Evolutionary conservation across 306 rosid genomes (phyloP), one percentile per base, ranked within the genome.

Genomic region (Cucurbita argyrosperma): DNA sequence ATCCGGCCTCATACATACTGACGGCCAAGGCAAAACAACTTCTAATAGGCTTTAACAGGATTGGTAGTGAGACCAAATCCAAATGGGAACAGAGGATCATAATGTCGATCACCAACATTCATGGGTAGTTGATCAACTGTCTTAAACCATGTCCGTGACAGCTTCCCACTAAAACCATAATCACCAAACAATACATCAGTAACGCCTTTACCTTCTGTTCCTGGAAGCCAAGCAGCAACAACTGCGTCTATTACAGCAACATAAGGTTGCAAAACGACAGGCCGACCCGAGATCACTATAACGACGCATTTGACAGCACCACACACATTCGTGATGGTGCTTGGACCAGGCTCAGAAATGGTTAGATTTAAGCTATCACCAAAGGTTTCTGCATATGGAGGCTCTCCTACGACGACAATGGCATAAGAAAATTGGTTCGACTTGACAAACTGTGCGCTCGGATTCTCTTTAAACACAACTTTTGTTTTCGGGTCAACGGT

Each of bases 141-240:
- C 66, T 80, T 83, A 71, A 83, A 83, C 86, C 84, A 74, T 8
- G 86, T 83, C 10, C 73, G 71, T 26, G 83, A 30, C 40, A 80
- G 80, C 76, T 83, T 83, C 1, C 82, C 84, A 2, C 62, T 77
- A 76, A 83, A 80, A 5, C 84, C 82, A 70, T 69, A 74, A 35
- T 83, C 83, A 9, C 86, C 84, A 52, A 80, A 83, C 13, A 80
- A 58, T 39, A 77, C 82, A 54, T 83, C 86, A 43, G 78, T 76
- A 21, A 83, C 60, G 16, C 86, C 86, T 60, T 83, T 81, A 21
- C 84, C 86, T 74, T 83, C 78, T 2, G 76, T 77, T 58, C 82
- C 80, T 2, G 86, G 86, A 55, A 80, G 86, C 86, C 83, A 80
- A 2, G 86, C 84, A 14, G 86, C 84, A 55, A 83, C 84, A 21